A percentile compares a stretch with the other conserved stretches of the same genome.
Evolutionary conservation across 2,329 filamentous ascomycete genomes (phyloP).

Genomic region (Grosmannia huntii): DNA sequence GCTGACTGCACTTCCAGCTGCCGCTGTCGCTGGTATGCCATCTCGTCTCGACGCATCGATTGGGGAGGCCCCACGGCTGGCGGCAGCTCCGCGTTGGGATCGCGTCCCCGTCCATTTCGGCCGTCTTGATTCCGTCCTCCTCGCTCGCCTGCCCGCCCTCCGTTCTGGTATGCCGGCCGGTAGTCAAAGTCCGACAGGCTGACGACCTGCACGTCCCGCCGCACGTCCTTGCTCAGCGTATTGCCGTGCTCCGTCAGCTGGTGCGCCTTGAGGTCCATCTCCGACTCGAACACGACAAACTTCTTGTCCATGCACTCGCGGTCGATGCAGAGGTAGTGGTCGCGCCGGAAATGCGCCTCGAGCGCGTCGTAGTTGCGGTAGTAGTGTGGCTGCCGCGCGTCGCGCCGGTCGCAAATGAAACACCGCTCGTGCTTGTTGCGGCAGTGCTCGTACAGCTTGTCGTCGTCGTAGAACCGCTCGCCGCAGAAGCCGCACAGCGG

Average conservation of each 20-base stretch:
- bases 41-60: conserved; percentile 69
- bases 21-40: conserved; percentile 82
- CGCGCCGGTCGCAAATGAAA: conserved; percentile 73
- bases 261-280: conserved; percentile 91
- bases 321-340: conserved; percentile 78
- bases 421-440: conserved; percentile 89
- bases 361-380: conserved; percentile 80
- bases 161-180: conserved; percentile 55
- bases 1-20: conserved; percentile 85
- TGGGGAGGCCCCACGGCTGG: conserved; percentile 66
- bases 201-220: conserved; percentile 72
- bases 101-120: conserved; percentile 51
- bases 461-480: conserved; percentile 86
- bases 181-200: conserved; percentile 81
- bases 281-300: conserved; percentile 90
- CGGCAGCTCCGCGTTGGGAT: conserved; percentile 68
- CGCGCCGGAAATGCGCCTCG: conserved; percentile 74
- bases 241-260: conserved; percentile 73
- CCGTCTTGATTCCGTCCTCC: conserved; percentile 14
- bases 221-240: conserved; percentile 67
- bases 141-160: conserved; percentile 20
- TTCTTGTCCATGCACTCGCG: conserved; percentile 90
- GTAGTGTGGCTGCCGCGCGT: conserved; percentile 69
- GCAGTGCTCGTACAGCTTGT: conserved; percentile 89
- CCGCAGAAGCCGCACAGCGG: conserved; percentile 89